These are phyloP conservation scores for Boletellus sp. DNA, from an alignment of 768 basidiomycete genomes.

Conservation along the genomic window DNA sequence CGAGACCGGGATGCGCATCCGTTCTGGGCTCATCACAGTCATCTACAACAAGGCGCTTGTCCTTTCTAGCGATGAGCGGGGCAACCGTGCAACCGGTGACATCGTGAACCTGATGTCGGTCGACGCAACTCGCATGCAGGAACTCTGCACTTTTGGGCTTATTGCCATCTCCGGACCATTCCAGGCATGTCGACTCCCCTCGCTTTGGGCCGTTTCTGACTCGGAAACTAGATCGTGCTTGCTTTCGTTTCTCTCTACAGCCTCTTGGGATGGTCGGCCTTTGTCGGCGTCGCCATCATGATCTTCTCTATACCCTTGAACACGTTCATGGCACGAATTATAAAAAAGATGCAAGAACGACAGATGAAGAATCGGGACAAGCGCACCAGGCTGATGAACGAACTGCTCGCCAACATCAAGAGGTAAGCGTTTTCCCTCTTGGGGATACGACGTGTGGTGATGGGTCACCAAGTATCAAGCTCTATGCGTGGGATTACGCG, in stretches of 20 bases:
- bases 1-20: slow-evolving; percentile 90
- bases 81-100: slow-evolving; percentile 73
- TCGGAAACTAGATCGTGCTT: slow-evolving; percentile 56
- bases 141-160: slow-evolving; percentile 78
- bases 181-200: slow-evolving; percentile 48
- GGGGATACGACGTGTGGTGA: not conserved
- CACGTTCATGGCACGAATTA: slow-evolving; percentile 61
- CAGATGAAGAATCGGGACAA: slow-evolving; percentile 95
- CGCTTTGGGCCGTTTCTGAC: not conserved
- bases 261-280: slow-evolving; percentile 88
- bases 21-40: slow-evolving; percentile 79
- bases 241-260: slow-evolving; percentile 90
- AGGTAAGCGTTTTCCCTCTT: slow-evolving; percentile 39
- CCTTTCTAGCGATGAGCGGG: slow-evolving; percentile 81
- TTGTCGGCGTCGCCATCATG: slow-evolving; percentile 88
- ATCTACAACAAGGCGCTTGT: slow-evolving; percentile 87
- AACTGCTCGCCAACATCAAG: slow-evolving; percentile 89
- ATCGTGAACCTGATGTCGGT: slow-evolving; percentile 95
- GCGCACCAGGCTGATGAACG: slow-evolving; percentile 85
- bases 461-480: slow-evolving; percentile 63
- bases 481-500: slow-evolving; percentile 94
- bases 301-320: slow-evolving; percentile 75
- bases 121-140: slow-evolving; percentile 74
- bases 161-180: slow-evolving; percentile 84
- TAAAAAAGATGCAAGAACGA: slow-evolving; percentile 74